phyloP scores from a whole-genome alignment of 2,329 filamentous ascomycete genomes.

The Calonectria hongkongensis region DNA sequence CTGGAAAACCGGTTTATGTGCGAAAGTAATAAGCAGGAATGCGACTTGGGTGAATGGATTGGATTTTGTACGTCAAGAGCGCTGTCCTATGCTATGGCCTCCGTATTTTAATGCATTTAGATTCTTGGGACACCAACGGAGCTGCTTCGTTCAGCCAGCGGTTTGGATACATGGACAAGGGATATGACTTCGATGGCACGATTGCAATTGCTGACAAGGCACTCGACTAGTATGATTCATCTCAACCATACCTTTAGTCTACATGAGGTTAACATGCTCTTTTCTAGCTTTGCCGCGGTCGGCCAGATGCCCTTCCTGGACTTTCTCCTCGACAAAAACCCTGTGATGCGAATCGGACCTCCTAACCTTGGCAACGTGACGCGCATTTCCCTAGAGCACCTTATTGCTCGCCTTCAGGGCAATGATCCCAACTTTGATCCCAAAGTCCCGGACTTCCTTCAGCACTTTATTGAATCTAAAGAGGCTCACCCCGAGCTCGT shows the following conservation, averaged over 20 bases:
- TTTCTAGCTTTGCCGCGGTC: slow-evolving; percentile 56
- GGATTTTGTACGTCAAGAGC: slow-evolving; percentile 38
- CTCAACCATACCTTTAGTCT: neutral
- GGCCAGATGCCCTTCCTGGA: slow-evolving; percentile 57
- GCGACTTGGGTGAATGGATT: slow-evolving; percentile 44
- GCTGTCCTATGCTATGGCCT: neutral
- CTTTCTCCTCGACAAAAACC: slow-evolving; percentile 55
- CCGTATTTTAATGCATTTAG: neutral
- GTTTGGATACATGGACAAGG: slow-evolving; percentile 64
- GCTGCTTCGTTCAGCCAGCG: slow-evolving; percentile 63
- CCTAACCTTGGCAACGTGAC: slow-evolving; percentile 49
- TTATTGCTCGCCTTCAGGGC: slow-evolving; percentile 45
- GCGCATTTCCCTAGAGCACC: slow-evolving; percentile 44
- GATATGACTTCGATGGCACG: slow-evolving; percentile 61
- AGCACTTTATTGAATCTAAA: slow-evolving; percentile 61
- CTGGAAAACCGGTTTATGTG: slow-evolving; percentile 45
- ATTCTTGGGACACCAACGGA: slow-evolving; percentile 65
- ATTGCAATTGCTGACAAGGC: slow-evolving; percentile 57
- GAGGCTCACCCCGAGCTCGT: slow-evolving; percentile 59
- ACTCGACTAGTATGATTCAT: slow-evolving; percentile 42
- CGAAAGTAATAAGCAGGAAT: slow-evolving; percentile 5
- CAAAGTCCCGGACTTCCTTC: slow-evolving; percentile 57
- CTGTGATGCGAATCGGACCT: slow-evolving; percentile 51
- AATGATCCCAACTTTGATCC: slow-evolving; percentile 48
- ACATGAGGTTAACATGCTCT: slow-evolving; percentile 29